Evolutionary conservation across 2,329 filamentous ascomycete species (phyloP), one percentile per base, ranked within the genome.

Genomic region (Botrytis elliptica): DNA sequence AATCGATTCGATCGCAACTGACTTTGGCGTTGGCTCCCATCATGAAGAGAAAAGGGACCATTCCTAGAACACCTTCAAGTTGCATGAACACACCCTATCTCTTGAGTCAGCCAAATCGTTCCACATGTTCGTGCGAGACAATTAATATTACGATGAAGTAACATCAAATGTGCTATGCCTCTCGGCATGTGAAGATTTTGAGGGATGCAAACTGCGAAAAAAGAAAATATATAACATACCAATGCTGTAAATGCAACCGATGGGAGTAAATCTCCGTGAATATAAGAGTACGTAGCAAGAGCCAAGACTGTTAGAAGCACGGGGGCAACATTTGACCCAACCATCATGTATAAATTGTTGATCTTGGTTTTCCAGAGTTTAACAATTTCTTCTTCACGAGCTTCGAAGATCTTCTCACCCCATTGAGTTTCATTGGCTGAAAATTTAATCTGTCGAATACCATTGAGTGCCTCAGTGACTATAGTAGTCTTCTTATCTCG

Each of bases 391-490:
- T 86, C 87, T 69, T 91, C 87, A 77, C 93, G 86, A n/a, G 90
- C 87, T 75, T 86, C 81, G 75, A 86, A 81, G 79, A 95, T 92
- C 75, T 90, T 91, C 29, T 86, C 84, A 80, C 93, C 88, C 92
- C 92, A 95, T 77, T 92, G 88, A 42, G 84, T 83, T 81, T 95
- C 93, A 4, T 93, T 83, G 1, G 92, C 92, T 0, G 92, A 91
- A 77, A 95, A 94, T 79, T 95, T 95, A 83, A 95, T 93, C 80
- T 95, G 93, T 2, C 92, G 88, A 76, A 95, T 94, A 12, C 92
- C 92, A 76, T 91, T 87, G 0, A 95, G 83, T 0, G 90, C 91
- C 81, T 95, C 92, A 1, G 91, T 92, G 46, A 95, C 86, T 25
- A 93, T 86, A 0, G 88, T 89, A 81, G 93, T 86, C 82, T 94